These are phyloP conservation scores for Eucalyptus tenuipes DNA, from an alignment of 345 rosid species.

Conservation along the genomic window DNA sequence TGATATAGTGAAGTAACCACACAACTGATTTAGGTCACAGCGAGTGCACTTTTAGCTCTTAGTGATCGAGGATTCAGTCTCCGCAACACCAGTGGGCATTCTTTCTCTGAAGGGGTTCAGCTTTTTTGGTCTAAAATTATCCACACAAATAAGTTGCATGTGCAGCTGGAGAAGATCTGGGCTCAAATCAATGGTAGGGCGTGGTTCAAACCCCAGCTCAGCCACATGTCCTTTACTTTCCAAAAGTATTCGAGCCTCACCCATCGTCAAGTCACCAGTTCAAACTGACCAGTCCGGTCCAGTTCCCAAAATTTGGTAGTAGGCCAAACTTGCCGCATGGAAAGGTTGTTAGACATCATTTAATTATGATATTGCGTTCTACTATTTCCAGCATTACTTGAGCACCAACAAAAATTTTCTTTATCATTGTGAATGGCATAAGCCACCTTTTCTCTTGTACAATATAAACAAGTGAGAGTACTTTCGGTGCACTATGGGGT, in stretches of 20 bases:
- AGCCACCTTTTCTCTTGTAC: not conserved
- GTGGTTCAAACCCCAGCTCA: not conserved
- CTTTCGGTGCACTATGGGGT: not conserved
- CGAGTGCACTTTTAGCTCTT: not conserved
- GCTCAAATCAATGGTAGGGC: not conserved
- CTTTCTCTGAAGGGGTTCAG: not conserved
- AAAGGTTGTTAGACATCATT: not conserved
- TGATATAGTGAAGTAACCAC: rapidly evolving
- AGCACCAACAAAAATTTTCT: not conserved
- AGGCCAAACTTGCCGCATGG: not conserved
- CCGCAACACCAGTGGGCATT: not conserved
- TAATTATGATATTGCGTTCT: rapidly evolving
- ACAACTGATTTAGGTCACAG: not conserved
- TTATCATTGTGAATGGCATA: not conserved
- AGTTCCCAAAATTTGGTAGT: rapidly evolving
- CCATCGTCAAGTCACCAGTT: not conserved
- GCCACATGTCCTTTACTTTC: not conserved
- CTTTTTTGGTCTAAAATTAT: not conserved
- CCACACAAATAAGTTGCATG: not conserved
- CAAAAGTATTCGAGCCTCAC: not conserved
- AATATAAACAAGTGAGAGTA: not conserved
- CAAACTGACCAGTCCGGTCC: not conserved
- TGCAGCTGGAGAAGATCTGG: not conserved
- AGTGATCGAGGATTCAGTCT: not conserved
- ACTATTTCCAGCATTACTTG: not conserved